phyloP scores from a whole-genome alignment of 2,329 filamentous ascomycete genomes.

The Trichophyton benhamiae region DNA sequence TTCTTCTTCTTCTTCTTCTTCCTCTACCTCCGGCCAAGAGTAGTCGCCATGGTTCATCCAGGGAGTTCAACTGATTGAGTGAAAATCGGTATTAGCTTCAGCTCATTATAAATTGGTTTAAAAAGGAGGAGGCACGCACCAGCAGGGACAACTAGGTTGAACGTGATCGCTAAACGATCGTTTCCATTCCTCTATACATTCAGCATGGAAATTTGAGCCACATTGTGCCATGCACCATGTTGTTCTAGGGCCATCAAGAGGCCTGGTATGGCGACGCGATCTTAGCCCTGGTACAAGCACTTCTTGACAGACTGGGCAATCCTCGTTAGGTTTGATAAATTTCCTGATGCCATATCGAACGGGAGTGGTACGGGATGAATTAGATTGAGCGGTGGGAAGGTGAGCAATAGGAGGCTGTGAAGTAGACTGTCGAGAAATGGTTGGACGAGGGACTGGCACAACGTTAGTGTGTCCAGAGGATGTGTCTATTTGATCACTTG shows the following conservation, averaged over 20 bases:
- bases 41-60: background rate
- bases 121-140: background rate
- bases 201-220: slow-evolving; percentile 3
- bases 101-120: background rate
- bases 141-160: background rate
- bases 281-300: too few relatives aligned
- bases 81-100: background rate
- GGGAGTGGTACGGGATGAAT: too few relatives aligned
- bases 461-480: too few relatives aligned
- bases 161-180: background rate
- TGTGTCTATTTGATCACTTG: too few relatives aligned
- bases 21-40: background rate
- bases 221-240: slow-evolving; percentile 2
- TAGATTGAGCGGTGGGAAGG: too few relatives aligned
- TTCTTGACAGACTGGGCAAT: too few relatives aligned
- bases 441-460: too few relatives aligned
- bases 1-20: background rate
- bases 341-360: too few relatives aligned
- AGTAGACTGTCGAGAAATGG: too few relatives aligned
- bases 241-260: background rate
- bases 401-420: too few relatives aligned
- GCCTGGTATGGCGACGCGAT: too few relatives aligned
- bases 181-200: background rate
- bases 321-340: too few relatives aligned
- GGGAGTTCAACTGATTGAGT: background rate